phyloP scores from a whole-genome alignment of 2,329 filamentous ascomycete species.

The Teratosphaeria destructans region DNA sequence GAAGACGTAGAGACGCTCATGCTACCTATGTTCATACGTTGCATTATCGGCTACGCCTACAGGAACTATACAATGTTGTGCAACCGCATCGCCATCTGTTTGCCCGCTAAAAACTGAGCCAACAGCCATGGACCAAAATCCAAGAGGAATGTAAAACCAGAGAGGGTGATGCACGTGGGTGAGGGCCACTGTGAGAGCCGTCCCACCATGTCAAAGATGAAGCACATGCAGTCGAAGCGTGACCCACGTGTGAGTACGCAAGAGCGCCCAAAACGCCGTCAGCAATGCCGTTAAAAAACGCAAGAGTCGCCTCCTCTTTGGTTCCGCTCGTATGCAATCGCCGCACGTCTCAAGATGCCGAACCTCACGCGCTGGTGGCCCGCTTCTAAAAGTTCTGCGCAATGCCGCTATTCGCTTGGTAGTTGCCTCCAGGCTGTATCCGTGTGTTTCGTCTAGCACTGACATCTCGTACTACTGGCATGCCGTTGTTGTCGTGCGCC shows the following conservation, averaged over 20 bases:
- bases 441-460: constrained; percentile 84
- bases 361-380: not conserved
- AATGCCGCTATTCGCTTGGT: constrained; percentile 82
- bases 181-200: not conserved
- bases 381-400: constrained; percentile 78
- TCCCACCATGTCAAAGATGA: not conserved
- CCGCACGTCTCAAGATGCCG: not conserved
- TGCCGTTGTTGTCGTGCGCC: constrained; percentile 47
- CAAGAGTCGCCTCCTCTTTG: not conserved
- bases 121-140: not conserved
- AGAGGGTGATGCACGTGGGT: not conserved
- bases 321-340: not conserved
- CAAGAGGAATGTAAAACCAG: not conserved
- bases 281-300: not conserved
- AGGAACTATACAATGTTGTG: not conserved
- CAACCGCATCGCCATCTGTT: not conserved
- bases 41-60: not conserved
- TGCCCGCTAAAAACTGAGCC: not conserved
- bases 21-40: not conserved
- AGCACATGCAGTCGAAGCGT: not conserved
- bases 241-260: not conserved
- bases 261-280: not conserved
- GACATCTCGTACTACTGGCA: constrained; percentile 87
- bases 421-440: constrained; percentile 81
- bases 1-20: not conserved